Conservation (phyloP, 805 yeast genomes). For the Sungouiozyma intestinalis region DNA sequence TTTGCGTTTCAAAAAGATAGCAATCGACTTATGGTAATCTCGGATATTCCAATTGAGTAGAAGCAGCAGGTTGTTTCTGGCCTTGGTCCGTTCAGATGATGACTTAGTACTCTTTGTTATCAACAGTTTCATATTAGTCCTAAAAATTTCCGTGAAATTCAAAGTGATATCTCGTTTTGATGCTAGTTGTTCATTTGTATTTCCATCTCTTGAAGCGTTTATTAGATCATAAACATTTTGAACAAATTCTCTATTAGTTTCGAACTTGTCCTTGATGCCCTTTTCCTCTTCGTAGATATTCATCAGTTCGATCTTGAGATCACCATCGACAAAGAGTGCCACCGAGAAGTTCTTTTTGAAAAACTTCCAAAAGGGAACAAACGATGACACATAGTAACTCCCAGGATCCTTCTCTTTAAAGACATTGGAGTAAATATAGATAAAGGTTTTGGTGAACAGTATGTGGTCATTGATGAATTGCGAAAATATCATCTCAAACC, state of each 20-base stretch:
- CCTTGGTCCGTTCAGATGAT: conserved; percentile 4
- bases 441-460: conserved; percentile 25
- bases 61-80: conserved; percentile 15
- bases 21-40: conserved; percentile 26
- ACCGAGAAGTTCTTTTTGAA: conserved; percentile 22
- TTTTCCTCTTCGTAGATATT: conserved; percentile 25
- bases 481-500: conserved; percentile 26
- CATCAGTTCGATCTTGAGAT: conserved; percentile 18
- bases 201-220: conserved; percentile 3
- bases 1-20: conserved; percentile 24
- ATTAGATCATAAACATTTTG: conserved; percentile 9
- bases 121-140: conserved; percentile 19
- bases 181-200: background rate
- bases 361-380: conserved; percentile 28
- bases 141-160: conserved; percentile 22
- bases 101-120: conserved; percentile 6
- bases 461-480: conserved; percentile 31
- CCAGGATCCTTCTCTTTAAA: conserved; percentile 15
- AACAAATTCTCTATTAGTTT: conserved; percentile 12
- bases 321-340: conserved; percentile 22
- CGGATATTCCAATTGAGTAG: conserved; percentile 14
- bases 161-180: conserved; percentile 4
- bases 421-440: conserved; percentile 19
- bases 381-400: conserved; percentile 16
- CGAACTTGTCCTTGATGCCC: conserved; percentile 12